These are phyloP conservation scores for Actinomortierella wolfii DNA, from an alignment of 371 early-diverging fungal genomes.

Conservation along the genomic window DNA sequence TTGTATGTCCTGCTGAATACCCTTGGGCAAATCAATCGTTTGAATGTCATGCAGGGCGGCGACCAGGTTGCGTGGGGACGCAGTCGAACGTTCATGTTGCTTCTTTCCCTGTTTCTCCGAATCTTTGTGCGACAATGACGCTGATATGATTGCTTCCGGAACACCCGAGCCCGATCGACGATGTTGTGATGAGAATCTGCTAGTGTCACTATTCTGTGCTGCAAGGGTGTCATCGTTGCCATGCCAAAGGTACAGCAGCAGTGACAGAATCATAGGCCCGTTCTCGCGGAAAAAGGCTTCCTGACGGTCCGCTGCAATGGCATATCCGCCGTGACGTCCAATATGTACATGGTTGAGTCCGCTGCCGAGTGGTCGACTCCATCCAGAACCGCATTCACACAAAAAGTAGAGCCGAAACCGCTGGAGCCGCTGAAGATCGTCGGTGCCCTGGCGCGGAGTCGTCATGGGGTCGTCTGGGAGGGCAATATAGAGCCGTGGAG, in stretches of 20 bases:
- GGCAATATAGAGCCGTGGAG: constrained; percentile 34
- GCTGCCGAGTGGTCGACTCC: constrained; percentile 40
- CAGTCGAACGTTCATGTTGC: constrained; percentile 1
- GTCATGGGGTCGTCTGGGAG: constrained; percentile 10
- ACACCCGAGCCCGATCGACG: no score
- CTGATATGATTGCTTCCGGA: no score
- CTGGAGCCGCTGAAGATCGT: background rate
- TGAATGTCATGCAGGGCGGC: background rate
- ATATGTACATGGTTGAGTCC: constrained; percentile 42
- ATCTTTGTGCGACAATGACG: no score
- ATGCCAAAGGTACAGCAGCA: constrained; percentile 33
- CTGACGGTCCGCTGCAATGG: constrained; percentile 15
- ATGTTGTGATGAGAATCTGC: no score
- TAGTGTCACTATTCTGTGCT: no score
- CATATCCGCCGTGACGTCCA: constrained; percentile 34
- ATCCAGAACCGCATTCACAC: constrained; percentile 33
- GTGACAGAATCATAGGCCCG: constrained; percentile 20
- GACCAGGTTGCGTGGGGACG: background rate
- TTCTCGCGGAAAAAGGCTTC: constrained; percentile 30
- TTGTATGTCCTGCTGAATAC: no score
- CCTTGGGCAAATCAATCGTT: no score
- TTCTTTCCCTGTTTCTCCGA: no score
- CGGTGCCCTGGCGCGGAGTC: background rate
- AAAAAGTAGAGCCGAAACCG: constrained; percentile 31
- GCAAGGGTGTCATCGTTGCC: constrained; percentile 13